A percentile compares a stretch with the other conserved stretches of the same genome.
phyloP scores from a whole-genome alignment of 768 basidiomycete genomes.

The Suillus plorans region DNA sequence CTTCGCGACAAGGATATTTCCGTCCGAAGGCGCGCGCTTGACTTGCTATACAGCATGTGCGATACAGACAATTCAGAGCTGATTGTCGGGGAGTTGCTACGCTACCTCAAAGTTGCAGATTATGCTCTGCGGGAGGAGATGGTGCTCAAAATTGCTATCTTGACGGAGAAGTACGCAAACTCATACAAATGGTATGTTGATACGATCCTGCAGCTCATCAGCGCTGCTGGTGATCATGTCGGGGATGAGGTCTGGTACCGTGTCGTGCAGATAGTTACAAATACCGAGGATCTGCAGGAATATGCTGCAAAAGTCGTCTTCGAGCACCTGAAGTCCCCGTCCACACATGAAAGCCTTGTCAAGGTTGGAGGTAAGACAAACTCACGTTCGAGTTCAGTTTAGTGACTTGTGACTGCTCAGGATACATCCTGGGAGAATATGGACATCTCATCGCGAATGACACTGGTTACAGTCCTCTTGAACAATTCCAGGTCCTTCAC shows the following conservation, averaged over 20 bases:
- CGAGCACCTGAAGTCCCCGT: constrained; percentile 82
- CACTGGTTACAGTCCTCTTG: constrained; percentile 85
- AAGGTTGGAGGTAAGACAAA: constrained; percentile 82
- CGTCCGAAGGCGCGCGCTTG: constrained; percentile 89
- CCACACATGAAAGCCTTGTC: constrained; percentile 89
- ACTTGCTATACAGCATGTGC: constrained; percentile 98
- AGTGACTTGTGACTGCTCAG: constrained; percentile 38
- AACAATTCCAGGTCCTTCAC: constrained; percentile 92
- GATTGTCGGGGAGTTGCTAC: constrained; percentile 92
- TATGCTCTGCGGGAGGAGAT: constrained; percentile 96
- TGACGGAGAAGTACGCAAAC: constrained; percentile 98
- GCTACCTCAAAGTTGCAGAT: constrained; percentile 94
- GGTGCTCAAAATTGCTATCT: constrained; percentile 97
- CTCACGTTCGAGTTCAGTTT: neutral
- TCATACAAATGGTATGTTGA: constrained; percentile 99
- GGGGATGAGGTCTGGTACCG: constrained; percentile 99
- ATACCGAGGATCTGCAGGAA: constrained; percentile 95
- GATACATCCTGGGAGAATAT: constrained; percentile 97
- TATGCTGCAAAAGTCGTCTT: constrained; percentile 94
- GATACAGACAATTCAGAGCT: constrained; percentile 95
- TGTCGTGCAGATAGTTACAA: constrained; percentile 97
- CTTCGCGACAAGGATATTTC: constrained; percentile 97
- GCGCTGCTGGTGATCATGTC: constrained; percentile 96
- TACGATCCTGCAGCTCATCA: constrained; percentile 93
- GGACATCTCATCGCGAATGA: constrained; percentile 98